phyloP scores from a whole-genome alignment of 192 early-diverging fungal genomes.

The Polychytrium aggregatum region DNA sequence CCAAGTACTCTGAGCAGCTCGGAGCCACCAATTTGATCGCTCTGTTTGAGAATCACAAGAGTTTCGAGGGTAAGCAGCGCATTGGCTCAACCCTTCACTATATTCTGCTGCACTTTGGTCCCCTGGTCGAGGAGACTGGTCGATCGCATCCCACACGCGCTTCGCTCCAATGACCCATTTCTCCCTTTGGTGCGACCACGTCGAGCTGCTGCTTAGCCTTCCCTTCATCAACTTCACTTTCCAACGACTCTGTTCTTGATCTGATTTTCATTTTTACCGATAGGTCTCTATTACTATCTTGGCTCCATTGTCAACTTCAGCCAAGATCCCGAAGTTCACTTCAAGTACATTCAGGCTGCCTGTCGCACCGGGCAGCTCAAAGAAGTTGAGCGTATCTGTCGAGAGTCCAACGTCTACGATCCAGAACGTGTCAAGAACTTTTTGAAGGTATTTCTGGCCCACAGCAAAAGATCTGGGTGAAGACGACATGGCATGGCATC shows the following conservation, averaged over 20 bases:
- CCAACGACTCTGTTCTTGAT: conserved; percentile 1
- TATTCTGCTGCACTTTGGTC: too few relatives aligned
- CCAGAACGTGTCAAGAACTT: conserved; percentile 99
- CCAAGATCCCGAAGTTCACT: conserved; percentile 88
- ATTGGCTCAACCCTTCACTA: too few relatives aligned
- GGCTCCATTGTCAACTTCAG: conserved; percentile 93
- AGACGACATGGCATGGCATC: too few relatives aligned
- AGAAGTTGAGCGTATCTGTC: conserved; percentile 94
- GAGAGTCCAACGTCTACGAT: conserved; percentile 94
- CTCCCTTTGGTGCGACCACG: too few relatives aligned
- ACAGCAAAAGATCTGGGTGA: too few relatives aligned
- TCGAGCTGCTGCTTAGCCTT: too few relatives aligned
- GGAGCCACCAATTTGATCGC: conserved; percentile 79
- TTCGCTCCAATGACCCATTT: too few relatives aligned
- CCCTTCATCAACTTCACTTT: conserved; percentile 4
- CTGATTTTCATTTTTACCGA: background rate
- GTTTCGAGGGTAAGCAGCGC: conserved; percentile 59
- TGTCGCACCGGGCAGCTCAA: conserved; percentile 85
- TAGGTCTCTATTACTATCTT: conserved; percentile 89
- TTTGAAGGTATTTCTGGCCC: conserved; percentile 76
- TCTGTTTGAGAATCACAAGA: conserved; percentile 85
- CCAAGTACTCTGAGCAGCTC: conserved; percentile 93
- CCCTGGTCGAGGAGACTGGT: too few relatives aligned
- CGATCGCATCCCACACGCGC: too few relatives aligned
- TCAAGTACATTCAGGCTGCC: conserved; percentile 98